phyloP scores from a whole-genome alignment of 1,284 basidiomycete genomes.

The Sanguinoderma infundibulare region DNA sequence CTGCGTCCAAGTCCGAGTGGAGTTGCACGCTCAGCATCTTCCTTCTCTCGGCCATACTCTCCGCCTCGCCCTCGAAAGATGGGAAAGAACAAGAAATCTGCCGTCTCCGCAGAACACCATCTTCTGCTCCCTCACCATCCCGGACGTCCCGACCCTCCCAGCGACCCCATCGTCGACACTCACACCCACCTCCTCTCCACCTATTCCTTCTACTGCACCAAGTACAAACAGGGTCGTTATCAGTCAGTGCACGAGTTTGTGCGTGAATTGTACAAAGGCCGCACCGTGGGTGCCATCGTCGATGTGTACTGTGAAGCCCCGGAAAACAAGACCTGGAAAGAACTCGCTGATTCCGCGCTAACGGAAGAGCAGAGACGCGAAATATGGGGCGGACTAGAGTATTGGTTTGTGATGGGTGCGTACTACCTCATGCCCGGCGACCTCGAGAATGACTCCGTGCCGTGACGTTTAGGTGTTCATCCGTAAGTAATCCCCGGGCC shows the following conservation, averaged over 20 bases:
- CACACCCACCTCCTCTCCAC: constrained; percentile 81
- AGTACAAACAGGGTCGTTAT: constrained; percentile 60
- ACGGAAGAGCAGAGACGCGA: constrained; percentile 48
- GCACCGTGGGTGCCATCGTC: constrained; percentile 66
- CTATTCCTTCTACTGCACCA: constrained; percentile 59
- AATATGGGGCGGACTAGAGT: constrained; percentile 67
- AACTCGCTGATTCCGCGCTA: constrained; percentile 74
- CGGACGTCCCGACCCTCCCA: constrained; percentile 16
- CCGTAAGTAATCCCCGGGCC: constrained; percentile 53
- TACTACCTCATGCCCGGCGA: constrained; percentile 14
- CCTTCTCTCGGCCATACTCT: neutral
- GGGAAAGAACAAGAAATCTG: constrained; percentile 39
- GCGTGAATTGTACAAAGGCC: constrained; percentile 57
- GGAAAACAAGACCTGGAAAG: constrained; percentile 61
- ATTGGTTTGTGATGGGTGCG: constrained; percentile 80
- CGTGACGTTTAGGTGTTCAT: constrained; percentile 67
- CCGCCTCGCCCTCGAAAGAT: constrained; percentile 21
- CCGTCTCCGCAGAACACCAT: constrained; percentile 31
- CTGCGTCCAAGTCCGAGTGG: neutral
- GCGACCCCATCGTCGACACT: constrained; percentile 69
- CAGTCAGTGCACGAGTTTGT: constrained; percentile 67
- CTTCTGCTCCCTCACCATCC: constrained; percentile 34
- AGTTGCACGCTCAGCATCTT: no score
- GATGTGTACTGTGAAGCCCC: constrained; percentile 88
- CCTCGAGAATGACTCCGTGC: no score